phyloP scores from a whole-genome alignment of 139 green algal genomes.

The Tetradesmus lagerheimii region DNA sequence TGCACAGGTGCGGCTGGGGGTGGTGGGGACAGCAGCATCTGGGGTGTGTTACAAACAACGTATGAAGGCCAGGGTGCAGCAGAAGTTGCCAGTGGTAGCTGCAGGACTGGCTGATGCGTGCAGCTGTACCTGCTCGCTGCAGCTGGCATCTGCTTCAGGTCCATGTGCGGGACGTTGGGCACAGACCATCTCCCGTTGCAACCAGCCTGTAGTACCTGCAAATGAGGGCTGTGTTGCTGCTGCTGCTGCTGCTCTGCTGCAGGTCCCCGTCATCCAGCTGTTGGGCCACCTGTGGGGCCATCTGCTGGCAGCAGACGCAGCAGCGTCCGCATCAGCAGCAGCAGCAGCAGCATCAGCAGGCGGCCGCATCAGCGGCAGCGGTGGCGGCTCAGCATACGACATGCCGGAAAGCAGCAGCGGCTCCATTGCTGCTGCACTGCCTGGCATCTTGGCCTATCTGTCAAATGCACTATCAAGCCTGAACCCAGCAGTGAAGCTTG shows the following conservation, averaged over 20 bases:
- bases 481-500: conserved; percentile 43
- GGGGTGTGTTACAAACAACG: too few relatives aligned
- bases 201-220: background rate
- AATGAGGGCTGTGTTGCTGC: background rate
- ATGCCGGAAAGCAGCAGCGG: conserved; percentile 37
- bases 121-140: too few relatives aligned
- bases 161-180: too few relatives aligned
- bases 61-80: too few relatives aligned
- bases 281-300: conserved; percentile 43
- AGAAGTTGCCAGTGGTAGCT: too few relatives aligned
- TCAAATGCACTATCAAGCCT: background rate
- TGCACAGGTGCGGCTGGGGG: conserved; percentile 18
- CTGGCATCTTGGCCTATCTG: conserved; percentile 26
- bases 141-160: too few relatives aligned
- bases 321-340: conserved; percentile 1
- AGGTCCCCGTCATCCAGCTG: conserved; percentile 37
- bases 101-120: too few relatives aligned
- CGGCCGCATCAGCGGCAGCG: background rate
- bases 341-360: background rate
- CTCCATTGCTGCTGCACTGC: conserved; percentile 22
- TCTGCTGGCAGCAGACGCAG: conserved; percentile 26
- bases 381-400: background rate
- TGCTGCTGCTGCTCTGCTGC: background rate
- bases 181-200: too few relatives aligned
- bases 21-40: background rate